These are phyloP conservation scores for Boletus reticulatus DNA, from an alignment of 768 basidiomycete species.

Conservation along the genomic window DNA sequence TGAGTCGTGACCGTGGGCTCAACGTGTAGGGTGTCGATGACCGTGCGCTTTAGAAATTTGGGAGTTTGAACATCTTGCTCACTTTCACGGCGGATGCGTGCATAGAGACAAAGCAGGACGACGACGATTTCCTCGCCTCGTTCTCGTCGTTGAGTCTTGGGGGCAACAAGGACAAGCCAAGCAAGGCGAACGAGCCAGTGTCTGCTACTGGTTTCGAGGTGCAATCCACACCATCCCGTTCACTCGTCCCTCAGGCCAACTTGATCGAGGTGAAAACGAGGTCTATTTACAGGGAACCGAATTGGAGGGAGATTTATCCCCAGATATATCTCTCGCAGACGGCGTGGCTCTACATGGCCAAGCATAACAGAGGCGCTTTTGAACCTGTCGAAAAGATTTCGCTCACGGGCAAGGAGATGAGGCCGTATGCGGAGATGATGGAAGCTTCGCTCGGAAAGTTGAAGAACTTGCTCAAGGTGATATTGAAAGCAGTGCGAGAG, in stretches of 20 bases:
- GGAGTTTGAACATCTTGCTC: conserved; percentile 55
- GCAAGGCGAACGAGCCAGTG: background rate
- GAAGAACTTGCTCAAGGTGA: conserved; percentile 30
- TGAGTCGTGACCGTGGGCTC: conserved; percentile 31
- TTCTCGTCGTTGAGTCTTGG: conserved; percentile 25
- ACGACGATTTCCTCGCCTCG: conserved; percentile 26
- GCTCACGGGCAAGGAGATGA: conserved; percentile 32
- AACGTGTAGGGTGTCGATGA: background rate
- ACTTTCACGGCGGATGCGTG: conserved; percentile 55
- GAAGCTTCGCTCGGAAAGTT: conserved; percentile 24
- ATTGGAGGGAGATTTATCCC: conserved; percentile 62
- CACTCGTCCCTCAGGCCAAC: conserved; percentile 34
- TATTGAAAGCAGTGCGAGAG: conserved; percentile 48
- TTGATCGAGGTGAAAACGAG: conserved; percentile 38
- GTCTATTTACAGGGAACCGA: conserved; percentile 28
- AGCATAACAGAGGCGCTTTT: conserved; percentile 57
- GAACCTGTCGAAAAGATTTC: conserved; percentile 44
- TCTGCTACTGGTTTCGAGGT: conserved; percentile 15
- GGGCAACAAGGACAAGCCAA: background rate
- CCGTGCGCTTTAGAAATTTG: conserved; percentile 44
- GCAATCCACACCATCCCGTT: conserved; percentile 22
- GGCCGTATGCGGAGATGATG: conserved; percentile 17
- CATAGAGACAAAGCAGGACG: conserved; percentile 14
- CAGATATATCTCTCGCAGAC: conserved; percentile 74
- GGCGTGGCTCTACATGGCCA: conserved; percentile 54